phyloP scores from a whole-genome alignment of 75 land plant genomes.

The Gnetum montanum region DNA sequence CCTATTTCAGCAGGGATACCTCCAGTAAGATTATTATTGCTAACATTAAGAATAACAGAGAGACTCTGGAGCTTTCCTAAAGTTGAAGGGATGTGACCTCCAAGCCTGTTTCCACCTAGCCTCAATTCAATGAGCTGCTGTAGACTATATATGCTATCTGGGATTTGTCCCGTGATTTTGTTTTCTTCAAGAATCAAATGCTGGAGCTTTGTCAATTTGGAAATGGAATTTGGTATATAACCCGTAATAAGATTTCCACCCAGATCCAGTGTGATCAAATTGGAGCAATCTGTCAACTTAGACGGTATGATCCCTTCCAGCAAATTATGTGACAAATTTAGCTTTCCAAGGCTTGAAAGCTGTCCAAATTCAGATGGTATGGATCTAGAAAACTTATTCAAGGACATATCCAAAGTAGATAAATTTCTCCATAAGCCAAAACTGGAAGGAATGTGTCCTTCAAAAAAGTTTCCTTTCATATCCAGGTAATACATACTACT shows the following conservation, averaged over 20 bases:
- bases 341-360: constrained; percentile 9
- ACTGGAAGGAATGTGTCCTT: constrained; percentile 22
- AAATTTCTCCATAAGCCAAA: constrained; percentile 27
- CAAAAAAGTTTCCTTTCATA: constrained; percentile 13
- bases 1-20: constrained; percentile 27
- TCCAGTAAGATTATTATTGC: constrained; percentile 20
- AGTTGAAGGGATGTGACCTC: constrained; percentile 29
- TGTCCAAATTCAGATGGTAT: constrained; percentile 32
- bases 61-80: constrained; percentile 25
- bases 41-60: constrained; percentile 16
- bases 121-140: constrained; percentile 18
- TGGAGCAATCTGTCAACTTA: constrained; percentile 17
- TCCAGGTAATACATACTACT: constrained; percentile 24
- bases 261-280: constrained; percentile 34
- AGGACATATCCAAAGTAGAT: constrained; percentile 24
- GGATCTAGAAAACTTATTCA: constrained; percentile 20
- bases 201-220: constrained; percentile 12
- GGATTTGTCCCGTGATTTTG: constrained; percentile 22
- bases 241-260: constrained; percentile 41
- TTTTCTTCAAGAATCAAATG: constrained; percentile 31
- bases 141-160: constrained; percentile 18
- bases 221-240: constrained; percentile 32
- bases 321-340: constrained; percentile 14
- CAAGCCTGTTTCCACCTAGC: constrained; percentile 32
- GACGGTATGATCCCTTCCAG: constrained; percentile 41